Base-by-base conservation (phyloP, 2,329 filamentous ascomycete species). In the Fusarium sp. region DNA sequence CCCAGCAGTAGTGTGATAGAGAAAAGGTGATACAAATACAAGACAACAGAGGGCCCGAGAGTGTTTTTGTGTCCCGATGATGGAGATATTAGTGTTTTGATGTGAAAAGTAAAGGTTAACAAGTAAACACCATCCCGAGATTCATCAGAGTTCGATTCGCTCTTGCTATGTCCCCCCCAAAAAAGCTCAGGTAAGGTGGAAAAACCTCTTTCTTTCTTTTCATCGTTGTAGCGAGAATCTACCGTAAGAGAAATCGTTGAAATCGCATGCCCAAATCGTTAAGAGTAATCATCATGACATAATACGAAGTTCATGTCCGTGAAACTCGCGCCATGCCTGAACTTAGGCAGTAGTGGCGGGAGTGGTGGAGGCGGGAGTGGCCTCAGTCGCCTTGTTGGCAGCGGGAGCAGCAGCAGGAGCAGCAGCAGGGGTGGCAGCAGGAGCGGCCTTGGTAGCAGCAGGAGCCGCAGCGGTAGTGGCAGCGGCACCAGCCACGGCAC, bases 181-280 rank as follows among this genome's bases (percentile, higher is more conserved):
- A 58, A 64, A 68, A 68, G 58, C 72, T 72, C 71, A 74, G 73
- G 61, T 71, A 66, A 73, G 70, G 71, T 75, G 67, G 64, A 74
- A 71, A 53, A 69, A 54, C 70, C 61, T 64, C 65, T 60, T 72
- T 70, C 59, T 71, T 71, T 62, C 69, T 70, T 75, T 75, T 70
- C 65, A 72, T 76, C 76, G 72, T 71, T 74, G 72, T 68, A 77
- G 78, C 74, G 68, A 77, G 69, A 75, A 76, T 79, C 73, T 79
- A 77, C 77, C 75, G 72, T 81, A 81, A 78, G 75, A 78, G 73
- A 80, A 80, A 76, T 80, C 76, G 76, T 80, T 75, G 71, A 77
- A 81, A 78, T 79, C 78, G 78, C 77, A 74, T 80, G 76, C 77
- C 50, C 79, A 80, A 78, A 80, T 80, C 77, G 74, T 81, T 78